phyloP scores from a whole-genome alignment of 495 filamentous ascomycete genomes.

The Podospora bellae-mahoneyi region DNA sequence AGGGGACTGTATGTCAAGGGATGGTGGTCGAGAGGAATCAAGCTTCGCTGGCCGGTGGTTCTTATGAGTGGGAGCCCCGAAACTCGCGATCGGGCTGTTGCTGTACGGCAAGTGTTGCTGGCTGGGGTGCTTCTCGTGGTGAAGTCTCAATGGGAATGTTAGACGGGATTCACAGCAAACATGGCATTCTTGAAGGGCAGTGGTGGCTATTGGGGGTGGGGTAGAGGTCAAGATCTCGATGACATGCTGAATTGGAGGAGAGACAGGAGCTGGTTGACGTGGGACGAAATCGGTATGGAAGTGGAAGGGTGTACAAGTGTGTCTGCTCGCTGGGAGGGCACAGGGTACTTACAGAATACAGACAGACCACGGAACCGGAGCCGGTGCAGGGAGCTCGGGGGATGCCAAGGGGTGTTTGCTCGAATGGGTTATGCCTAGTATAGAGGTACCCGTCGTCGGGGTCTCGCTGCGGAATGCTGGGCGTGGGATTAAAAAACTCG shows the following conservation, averaged over 20 bases:
- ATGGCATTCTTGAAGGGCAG: constrained; percentile 31
- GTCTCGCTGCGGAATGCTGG: constrained; percentile 11
- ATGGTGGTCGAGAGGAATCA: neutral
- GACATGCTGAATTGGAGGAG: constrained; percentile 30
- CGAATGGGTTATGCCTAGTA: constrained; percentile 3
- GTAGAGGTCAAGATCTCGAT: constrained; percentile 35
- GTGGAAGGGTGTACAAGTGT: constrained; percentile 13
- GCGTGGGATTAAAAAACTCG: constrained; percentile 1
- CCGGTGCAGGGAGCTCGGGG: neutral
- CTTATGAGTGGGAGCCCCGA: neutral
- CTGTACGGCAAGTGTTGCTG: neutral
- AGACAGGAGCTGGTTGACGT: constrained; percentile 23
- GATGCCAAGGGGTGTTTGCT: neutral
- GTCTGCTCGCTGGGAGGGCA: neutral
- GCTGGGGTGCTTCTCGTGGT: neutral
- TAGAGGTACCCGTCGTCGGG: constrained; percentile 9
- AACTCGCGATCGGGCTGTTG: neutral
- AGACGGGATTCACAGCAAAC: constrained; percentile 26
- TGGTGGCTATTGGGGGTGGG: constrained; percentile 28
- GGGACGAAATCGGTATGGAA: constrained; percentile 30
- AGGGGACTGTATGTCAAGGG: neutral
- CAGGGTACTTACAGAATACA: neutral
- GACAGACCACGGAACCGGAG: neutral
- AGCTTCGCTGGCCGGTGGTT: neutral
- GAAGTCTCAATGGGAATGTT: constrained; percentile 32